Evolutionary conservation across 495 filamentous ascomycete species (phyloP), one percentile per base, ranked within the genome.

Genomic region (Penicillium samsonianum): DNA sequence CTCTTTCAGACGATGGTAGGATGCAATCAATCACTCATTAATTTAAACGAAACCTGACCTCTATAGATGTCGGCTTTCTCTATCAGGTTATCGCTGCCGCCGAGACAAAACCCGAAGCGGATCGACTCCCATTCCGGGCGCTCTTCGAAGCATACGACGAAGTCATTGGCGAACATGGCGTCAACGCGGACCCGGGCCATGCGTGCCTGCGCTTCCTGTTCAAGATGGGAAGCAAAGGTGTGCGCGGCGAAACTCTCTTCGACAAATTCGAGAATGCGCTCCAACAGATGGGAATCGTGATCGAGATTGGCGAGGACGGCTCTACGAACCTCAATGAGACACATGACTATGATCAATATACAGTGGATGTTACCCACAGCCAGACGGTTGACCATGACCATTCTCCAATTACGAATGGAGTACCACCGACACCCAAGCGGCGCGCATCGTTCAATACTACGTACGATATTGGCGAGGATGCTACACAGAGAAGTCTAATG

Each of bases 81-180:
- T 87, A 89, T 70, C 80, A 88, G 44, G 90, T 96, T 64, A 83
- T 93, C 72, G 78, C 73, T 51, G 78, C 78, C 70, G 91, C 89
- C 22, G 84, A 92, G 74, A 70, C 76, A 23, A 78, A 89, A 25
- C 82, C 85, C 1, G 82, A 86, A 30, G 81, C 81, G 55, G 79
- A 87, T 53, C 78, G 79, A 57, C 74, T 86, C 12, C 88, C 90
- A 4, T 92, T 88, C 62, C 84, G 87, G 70, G 89, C 90, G 19
- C 80, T 96, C 26, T 96, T 92, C 73, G 76, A 80, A 17, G 89
- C 90, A 33, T 94, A 94, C 64, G 87, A 95, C 62, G 75, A 82
- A 55, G 78, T 90, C 26, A 80, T 94, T 41, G 79, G 79, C 3
- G 77, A 85, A 64, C 73, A 88, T 78, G 87, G 84, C 58, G 72